Evolutionary conservation across 257 asterid genomes (phyloP).

Genomic region (Nemophila menziesii): DNA sequence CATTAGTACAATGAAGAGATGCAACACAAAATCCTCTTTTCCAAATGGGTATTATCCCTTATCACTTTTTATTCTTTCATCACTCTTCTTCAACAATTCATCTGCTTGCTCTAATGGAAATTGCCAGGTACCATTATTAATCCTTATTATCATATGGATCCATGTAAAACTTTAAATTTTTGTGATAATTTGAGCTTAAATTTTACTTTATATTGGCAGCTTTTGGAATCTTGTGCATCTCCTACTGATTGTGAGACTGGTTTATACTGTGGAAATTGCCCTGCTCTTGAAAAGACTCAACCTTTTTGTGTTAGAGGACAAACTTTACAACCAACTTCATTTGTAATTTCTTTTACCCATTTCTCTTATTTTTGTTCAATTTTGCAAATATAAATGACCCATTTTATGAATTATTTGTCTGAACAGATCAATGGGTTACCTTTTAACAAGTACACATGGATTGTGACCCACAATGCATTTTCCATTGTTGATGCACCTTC

Average conservation of each 20-base stretch:
- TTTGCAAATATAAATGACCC: too few relatives aligned
- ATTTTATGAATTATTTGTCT: not conserved
- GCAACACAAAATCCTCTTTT: constrained; percentile 16
- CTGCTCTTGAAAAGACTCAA: constrained; percentile 53
- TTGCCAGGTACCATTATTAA: constrained; percentile 47
- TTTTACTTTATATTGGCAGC: constrained; percentile 32
- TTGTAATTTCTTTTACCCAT: constrained; percentile 28
- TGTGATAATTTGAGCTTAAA: constrained; percentile 17
- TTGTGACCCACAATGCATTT: constrained; percentile 87
- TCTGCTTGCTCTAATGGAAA: constrained; percentile 53
- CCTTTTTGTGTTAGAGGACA: constrained; percentile 88
- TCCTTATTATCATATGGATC: too few relatives aligned
- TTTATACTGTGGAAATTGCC: constrained; percentile 87
- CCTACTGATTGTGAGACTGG: constrained; percentile 68
- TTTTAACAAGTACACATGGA: constrained; percentile 91
- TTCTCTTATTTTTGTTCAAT: too few relatives aligned
- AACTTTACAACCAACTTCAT: constrained; percentile 56
- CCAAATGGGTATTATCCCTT: constrained; percentile 7
- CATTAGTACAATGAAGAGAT: constrained; percentile 11
- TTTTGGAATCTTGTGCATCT: constrained; percentile 56
- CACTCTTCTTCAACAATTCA: constrained; percentile 24
- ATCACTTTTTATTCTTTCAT: constrained; percentile 10
- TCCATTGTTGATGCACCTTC: constrained; percentile 83
- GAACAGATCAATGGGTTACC: constrained; percentile 69
- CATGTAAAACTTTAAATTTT: not conserved